phyloP scores from a whole-genome alignment of 1,284 basidiomycete genomes.

The Dichomitus squalens region DNA sequence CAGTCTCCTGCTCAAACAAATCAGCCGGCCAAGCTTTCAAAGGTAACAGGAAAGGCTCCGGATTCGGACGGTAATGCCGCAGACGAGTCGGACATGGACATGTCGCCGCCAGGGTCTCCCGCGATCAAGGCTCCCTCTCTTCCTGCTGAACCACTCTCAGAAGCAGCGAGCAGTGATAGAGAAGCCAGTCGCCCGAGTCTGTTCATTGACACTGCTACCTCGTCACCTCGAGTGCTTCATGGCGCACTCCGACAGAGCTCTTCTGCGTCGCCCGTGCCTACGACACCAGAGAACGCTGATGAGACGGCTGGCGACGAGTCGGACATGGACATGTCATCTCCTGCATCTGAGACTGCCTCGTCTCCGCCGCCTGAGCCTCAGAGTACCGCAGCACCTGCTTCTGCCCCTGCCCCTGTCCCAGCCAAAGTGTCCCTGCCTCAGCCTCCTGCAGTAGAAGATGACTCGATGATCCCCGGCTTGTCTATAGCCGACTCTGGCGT shows the following conservation, averaged over 20 bases:
- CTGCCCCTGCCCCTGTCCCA: not conserved
- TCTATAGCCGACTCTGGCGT: not conserved
- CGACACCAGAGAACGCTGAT: conserved; percentile 15
- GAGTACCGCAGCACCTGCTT: not conserved
- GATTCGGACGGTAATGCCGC: conserved; percentile 5
- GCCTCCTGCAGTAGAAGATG: not conserved
- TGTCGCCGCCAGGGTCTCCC: conserved; percentile 24
- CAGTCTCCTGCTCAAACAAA: not conserved
- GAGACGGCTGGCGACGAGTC: conserved; percentile 18
- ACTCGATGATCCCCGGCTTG: conserved; percentile 3
- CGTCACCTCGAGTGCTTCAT: conserved; percentile 8
- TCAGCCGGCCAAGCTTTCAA: not conserved
- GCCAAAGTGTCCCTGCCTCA: not conserved
- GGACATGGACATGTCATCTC: conserved; percentile 29
- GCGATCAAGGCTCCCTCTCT: not conserved
- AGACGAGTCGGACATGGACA: conserved; percentile 25
- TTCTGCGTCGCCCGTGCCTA: conserved; percentile 13
- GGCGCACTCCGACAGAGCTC: conserved; percentile 6
- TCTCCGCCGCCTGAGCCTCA: not conserved
- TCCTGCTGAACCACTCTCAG: not conserved
- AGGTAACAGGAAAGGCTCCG: conserved; percentile 1
- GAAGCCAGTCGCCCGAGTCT: conserved; percentile 12
- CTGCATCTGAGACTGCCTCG: conserved; percentile 13
- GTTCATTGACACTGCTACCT: conserved; percentile 10
- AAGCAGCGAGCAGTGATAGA: not conserved